phyloP scores from a whole-genome alignment of 129 eudicot species.

The Flaveria trinervia region DNA sequence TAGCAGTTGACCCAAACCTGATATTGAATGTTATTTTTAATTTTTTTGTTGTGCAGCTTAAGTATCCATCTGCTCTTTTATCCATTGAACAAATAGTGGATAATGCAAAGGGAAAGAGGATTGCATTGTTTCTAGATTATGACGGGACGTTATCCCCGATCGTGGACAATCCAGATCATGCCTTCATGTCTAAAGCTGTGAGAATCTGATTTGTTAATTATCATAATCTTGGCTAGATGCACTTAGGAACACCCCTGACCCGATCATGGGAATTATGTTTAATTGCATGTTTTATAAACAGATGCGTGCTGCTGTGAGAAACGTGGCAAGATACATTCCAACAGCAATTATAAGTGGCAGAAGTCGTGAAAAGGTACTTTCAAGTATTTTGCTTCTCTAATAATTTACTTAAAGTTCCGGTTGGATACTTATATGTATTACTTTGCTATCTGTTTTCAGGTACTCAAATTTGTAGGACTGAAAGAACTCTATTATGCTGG shows the following conservation, averaged over 20 bases:
- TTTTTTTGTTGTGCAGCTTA: slow-evolving; percentile 51
- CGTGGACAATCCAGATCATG: slow-evolving; percentile 90
- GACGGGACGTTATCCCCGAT: slow-evolving; percentile 97
- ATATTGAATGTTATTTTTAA: background rate
- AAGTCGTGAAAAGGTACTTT: slow-evolving; percentile 93
- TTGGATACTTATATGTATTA: slow-evolving; percentile 24
- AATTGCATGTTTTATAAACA: slow-evolving; percentile 28
- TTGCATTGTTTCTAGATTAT: slow-evolving; percentile 91
- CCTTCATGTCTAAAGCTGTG: slow-evolving; percentile 83
- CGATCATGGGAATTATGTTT: background rate
- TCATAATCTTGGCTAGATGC: background rate
- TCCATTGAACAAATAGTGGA: slow-evolving; percentile 72
- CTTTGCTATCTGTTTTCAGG: slow-evolving; percentile 43
- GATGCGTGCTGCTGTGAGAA: slow-evolving; percentile 92
- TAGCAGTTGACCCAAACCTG: background rate
- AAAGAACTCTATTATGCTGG: slow-evolving; percentile 95
- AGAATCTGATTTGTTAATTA: slow-evolving; percentile 26
- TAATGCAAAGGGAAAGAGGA: slow-evolving; percentile 68
- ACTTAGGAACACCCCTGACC: background rate
- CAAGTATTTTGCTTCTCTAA: slow-evolving; percentile 6
- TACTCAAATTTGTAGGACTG: slow-evolving; percentile 70
- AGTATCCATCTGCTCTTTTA: slow-evolving; percentile 91
- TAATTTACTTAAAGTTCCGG: background rate
- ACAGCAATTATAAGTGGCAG: slow-evolving; percentile 96
- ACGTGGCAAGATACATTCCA: slow-evolving; percentile 77